Conservation (phyloP, 2,329 filamentous ascomycete genomes). For the Fusarium ramigenum region DNA sequence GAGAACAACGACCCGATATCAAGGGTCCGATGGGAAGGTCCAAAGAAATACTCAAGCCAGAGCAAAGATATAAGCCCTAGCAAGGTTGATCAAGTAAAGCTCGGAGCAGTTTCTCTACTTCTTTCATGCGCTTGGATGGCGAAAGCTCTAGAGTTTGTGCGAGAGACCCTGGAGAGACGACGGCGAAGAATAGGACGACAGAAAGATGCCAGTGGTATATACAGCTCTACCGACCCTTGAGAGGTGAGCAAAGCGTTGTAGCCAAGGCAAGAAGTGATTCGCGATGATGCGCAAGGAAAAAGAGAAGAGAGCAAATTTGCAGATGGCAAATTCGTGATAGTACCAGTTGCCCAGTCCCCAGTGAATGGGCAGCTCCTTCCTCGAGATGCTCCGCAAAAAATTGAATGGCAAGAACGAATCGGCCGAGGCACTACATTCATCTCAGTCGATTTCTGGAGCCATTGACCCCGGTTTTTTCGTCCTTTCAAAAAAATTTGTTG, state of each 20-base stretch:
- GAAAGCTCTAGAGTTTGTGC: neutral
- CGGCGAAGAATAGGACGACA: neutral
- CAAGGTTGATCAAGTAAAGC: conserved; percentile 2
- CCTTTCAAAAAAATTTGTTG: neutral
- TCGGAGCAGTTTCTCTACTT: conserved; percentile 2
- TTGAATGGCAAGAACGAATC: conserved; percentile 29
- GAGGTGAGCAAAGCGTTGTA: conserved; percentile 10
- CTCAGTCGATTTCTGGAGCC: conserved; percentile 18
- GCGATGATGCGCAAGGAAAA: conserved; percentile 9
- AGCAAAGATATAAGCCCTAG: conserved; percentile 11
- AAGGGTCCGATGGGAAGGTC: conserved; percentile 8
- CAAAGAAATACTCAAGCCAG: conserved; percentile 3
- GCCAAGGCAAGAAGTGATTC: conserved; percentile 2
- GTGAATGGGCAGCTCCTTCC: conserved; percentile 12
- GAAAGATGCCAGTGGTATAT: conserved; percentile 5
- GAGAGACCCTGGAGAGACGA: neutral
- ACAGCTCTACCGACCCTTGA: conserved; percentile 16
- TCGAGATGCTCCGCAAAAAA: conserved; percentile 27
- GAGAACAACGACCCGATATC: conserved; percentile 17
- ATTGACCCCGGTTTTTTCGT: conserved; percentile 26
- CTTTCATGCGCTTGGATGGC: neutral
- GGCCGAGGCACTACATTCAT: conserved; percentile 22
- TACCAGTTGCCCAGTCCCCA: neutral
- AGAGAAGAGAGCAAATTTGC: conserved; percentile 29
- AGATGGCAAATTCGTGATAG: conserved; percentile 35